Conservation (phyloP, 129 eudicot species). For the Centaurea solstitialis region DNA sequence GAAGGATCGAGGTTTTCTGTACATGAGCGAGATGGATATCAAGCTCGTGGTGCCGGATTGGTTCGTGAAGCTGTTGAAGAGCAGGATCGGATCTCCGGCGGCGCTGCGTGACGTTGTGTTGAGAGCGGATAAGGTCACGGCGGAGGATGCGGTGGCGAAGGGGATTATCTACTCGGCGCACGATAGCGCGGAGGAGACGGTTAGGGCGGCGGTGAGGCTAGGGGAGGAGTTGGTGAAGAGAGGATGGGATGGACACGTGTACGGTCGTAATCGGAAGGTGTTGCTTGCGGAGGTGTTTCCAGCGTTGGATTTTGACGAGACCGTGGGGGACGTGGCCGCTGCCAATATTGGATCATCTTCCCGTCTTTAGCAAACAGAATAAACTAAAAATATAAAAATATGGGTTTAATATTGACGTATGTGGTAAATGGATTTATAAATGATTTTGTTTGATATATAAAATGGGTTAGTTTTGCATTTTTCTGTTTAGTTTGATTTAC, state of each 20-base stretch:
- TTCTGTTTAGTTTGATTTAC: too few relatives aligned
- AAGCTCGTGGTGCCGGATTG: constrained; percentile 44
- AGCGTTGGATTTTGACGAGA: constrained; percentile 49
- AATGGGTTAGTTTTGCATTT: not conserved
- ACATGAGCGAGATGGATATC: constrained; percentile 83
- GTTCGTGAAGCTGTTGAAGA: constrained; percentile 41
- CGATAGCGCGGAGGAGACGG: constrained; percentile 56
- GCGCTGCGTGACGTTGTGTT: constrained; percentile 55
- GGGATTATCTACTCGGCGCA: constrained; percentile 67
- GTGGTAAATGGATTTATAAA: not conserved
- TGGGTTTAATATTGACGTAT: not conserved
- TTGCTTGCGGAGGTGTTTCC: constrained; percentile 49
- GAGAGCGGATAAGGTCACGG: constrained; percentile 57
- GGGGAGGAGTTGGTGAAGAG: constrained; percentile 52
- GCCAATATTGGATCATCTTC: constrained; percentile 23
- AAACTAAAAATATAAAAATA: too few relatives aligned
- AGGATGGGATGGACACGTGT: constrained; percentile 71
- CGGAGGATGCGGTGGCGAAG: constrained; percentile 52
- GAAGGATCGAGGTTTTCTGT: constrained; percentile 64
- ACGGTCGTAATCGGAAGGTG: constrained; percentile 41
- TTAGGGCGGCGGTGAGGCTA: constrained; percentile 52
- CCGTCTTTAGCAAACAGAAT: constrained; percentile 17
- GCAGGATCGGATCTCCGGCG: constrained; percentile 54
- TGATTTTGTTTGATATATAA: too few relatives aligned
- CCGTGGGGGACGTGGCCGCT: constrained; percentile 32